Percentiles rank a stretch among this genome's conserved stretches.
phyloP scores from a whole-genome alignment of 2,329 filamentous ascomycete species.

The Sporothrix brasiliensis region DNA sequence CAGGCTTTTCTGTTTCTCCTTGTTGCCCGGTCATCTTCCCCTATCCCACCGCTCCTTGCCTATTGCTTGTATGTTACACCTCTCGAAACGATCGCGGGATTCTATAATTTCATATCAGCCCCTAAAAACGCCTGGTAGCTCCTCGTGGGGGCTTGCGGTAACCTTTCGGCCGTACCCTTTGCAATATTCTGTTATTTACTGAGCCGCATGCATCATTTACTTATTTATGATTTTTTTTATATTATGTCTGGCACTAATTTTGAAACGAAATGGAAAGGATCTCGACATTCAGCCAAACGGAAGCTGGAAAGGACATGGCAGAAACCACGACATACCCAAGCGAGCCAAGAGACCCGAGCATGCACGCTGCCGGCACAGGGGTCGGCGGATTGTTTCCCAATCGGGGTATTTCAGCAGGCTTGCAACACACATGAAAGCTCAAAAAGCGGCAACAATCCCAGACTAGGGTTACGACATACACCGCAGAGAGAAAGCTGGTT shows the following conservation, averaged over 20 bases:
- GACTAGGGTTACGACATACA: too few relatives aligned
- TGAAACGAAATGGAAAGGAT: neutral
- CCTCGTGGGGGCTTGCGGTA: neutral
- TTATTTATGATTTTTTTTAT: neutral
- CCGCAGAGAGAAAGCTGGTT: neutral
- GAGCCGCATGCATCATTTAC: too few relatives aligned
- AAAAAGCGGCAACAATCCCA: neutral
- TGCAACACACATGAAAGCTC: neutral
- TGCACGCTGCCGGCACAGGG: neutral
- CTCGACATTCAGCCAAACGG: neutral
- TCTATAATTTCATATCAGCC: neutral
- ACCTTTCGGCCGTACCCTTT: constrained; percentile 16
- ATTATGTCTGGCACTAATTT: neutral
- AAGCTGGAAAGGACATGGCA: neutral
- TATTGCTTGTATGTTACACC: neutral
- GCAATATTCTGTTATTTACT: neutral
- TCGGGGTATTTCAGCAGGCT: constrained; percentile 7
- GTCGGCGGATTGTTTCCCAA: neutral
- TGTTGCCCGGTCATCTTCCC: neutral
- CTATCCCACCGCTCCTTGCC: neutral
- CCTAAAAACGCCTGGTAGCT: neutral
- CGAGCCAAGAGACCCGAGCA: neutral
- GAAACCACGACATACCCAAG: neutral
- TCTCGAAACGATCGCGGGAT: neutral
- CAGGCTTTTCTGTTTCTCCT: neutral